phyloP scores from a whole-genome alignment of 1,284 basidiomycete species.

The Hymenochaete sp. region DNA sequence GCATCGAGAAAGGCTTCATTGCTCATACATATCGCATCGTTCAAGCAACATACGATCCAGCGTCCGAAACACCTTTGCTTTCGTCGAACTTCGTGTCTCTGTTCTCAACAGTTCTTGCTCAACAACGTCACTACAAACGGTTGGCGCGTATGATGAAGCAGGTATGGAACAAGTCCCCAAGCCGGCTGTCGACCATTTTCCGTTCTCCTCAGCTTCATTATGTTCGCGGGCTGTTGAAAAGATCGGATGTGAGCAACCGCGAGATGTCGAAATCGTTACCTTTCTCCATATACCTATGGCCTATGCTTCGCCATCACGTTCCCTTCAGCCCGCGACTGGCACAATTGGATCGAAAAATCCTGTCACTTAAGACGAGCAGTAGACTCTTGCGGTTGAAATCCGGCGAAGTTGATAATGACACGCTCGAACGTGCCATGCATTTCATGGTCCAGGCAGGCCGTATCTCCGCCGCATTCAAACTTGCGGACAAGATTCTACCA shows the following conservation, averaged over 20 bases:
- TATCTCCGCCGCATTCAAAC: slow-evolving; percentile 32
- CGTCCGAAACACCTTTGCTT: slow-evolving; percentile 1
- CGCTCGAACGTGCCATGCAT: slow-evolving; percentile 22
- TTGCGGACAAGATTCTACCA: slow-evolving; percentile 29
- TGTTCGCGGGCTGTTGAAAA: slow-evolving; percentile 2
- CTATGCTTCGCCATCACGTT: slow-evolving; percentile 8
- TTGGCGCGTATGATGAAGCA: slow-evolving; percentile 5
- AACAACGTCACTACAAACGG: slow-evolving; percentile 10
- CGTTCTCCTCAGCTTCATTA: slow-evolving; percentile 5
- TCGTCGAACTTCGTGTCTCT: slow-evolving; percentile 6
- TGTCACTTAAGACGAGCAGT: slow-evolving; percentile 11
- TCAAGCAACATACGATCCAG: background rate
- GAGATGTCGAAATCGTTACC: slow-evolving; percentile 9
- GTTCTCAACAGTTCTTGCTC: slow-evolving; percentile 7
- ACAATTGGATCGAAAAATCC: slow-evolving; percentile 5
- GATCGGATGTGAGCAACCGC: background rate
- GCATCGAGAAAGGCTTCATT: slow-evolving; percentile 1
- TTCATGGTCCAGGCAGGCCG: slow-evolving; percentile 31
- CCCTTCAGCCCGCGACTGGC: slow-evolving; percentile 14
- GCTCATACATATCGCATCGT: slow-evolving; percentile 8
- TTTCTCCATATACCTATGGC: slow-evolving; percentile 16
- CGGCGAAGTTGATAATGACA: slow-evolving; percentile 6
- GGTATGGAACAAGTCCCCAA: slow-evolving; percentile 1
- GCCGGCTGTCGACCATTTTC: slow-evolving; percentile 3
- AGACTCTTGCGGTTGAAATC: slow-evolving; percentile 20